Base-by-base conservation (phyloP, 306 rosid species). In the Fragaria vesca region DNA sequence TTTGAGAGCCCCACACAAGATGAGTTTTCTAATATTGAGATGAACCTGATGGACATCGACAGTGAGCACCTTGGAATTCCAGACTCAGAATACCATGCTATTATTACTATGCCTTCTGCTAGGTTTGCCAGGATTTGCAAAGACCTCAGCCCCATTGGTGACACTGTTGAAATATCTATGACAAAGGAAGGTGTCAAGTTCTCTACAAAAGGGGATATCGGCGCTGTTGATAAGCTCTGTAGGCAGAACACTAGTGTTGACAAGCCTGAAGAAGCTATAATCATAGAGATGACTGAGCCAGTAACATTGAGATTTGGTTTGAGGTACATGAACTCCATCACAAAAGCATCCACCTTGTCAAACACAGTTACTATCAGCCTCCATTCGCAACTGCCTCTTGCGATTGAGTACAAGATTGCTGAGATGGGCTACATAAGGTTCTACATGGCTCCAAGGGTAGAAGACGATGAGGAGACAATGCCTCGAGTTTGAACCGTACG, bases 61-160 rank as follows among this genome's bases (percentile, higher is more conserved):
- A 95, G 97, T 24, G 99, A 95, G 66, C 99, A 91, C 55, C 99
- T 95, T 71, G 97, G 97, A 46, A 93, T 93, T 65, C 99, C 97
- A 0, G 99, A 93, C 87, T 91, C 97, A 30, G 97, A 95, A 62
- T 92, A 91, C 74, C 97, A 95, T 51, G 95, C 99, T 10, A 91
- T 89, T 83, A 93, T 95, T 42, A 87, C 89, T 81, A 95, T 95
- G 99, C 97, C 97, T 34, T 89, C 98, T 0, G 11, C 92, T 63
- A 97, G 91, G 79, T 92, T 95, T 82, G 87, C 97, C 55, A 91
- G 96, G 84, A 95, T 95, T 47, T 95, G 99, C 74, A 95, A 86
- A 74, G 97, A 95, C 78, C 93, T 92, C 34, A 88, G 97, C 52
- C 89, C 90, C 79, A 95, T 95, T 80, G 99, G 99, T 55, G 99